Conservation (phyloP, 1,139 yeast species). For the Sugiyamaella pinicola region DNA sequence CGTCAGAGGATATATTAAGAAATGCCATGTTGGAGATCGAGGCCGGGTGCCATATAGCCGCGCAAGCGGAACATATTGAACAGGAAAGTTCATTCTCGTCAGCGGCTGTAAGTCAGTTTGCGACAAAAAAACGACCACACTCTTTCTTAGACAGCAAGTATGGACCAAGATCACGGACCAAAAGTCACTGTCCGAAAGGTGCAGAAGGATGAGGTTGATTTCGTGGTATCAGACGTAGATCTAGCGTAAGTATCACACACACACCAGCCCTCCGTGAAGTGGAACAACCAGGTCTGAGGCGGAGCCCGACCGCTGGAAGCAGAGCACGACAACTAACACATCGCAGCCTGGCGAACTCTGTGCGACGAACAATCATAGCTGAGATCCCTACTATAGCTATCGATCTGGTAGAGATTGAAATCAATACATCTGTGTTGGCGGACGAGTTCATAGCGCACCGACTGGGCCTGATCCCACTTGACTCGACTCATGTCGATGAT, state of each 20-base stretch:
- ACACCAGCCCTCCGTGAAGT: too few relatives aligned
- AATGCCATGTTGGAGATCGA: too few relatives aligned
- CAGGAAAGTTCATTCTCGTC: background rate
- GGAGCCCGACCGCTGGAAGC: too few relatives aligned
- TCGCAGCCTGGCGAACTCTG: constrained; percentile 72
- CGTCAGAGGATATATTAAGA: background rate
- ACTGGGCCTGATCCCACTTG: constrained; percentile 85
- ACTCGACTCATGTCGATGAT: constrained; percentile 76
- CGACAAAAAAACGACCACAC: background rate
- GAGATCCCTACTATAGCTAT: constrained; percentile 95
- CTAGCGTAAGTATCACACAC: constrained; percentile 55
- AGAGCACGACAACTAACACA: constrained; percentile 12
- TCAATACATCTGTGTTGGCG: constrained; percentile 90
- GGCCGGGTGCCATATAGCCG: background rate
- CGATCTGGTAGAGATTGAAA: constrained; percentile 92
- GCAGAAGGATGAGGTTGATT: constrained; percentile 84
- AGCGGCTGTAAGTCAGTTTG: background rate
- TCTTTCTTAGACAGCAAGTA: constrained; percentile 13
- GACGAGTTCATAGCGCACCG: constrained; percentile 96
- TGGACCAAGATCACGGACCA: constrained; percentile 58
- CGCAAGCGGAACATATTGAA: background rate
- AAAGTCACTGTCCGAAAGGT: constrained; percentile 87
- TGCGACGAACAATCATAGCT: constrained; percentile 88
- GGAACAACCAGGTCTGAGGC: too few relatives aligned
- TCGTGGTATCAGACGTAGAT: constrained; percentile 85